phyloP scores from a whole-genome alignment of 352 stramenopile genomes.

The Pythium plurisporium region DNA sequence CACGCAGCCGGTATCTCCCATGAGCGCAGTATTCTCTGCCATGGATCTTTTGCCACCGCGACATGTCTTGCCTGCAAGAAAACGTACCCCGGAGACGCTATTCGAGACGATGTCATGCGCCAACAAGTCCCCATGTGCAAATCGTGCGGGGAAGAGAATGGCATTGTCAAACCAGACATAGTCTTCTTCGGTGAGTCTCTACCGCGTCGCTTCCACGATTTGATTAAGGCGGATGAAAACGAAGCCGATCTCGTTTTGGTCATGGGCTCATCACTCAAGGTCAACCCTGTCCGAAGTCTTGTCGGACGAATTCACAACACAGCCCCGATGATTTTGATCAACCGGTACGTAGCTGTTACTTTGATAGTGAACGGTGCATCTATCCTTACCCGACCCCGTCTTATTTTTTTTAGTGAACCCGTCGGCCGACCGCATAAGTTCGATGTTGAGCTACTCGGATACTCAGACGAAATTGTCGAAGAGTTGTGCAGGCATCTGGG shows the following conservation, averaged over 20 bases:
- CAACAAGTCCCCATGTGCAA: constrained; percentile 78
- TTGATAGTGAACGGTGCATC: no score
- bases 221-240: constrained; percentile 72
- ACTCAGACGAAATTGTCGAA: constrained; percentile 82
- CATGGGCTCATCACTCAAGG: constrained; percentile 98
- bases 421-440: constrained; percentile 80
- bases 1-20: constrained; percentile 88
- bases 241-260: constrained; percentile 96
- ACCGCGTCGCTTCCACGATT: constrained; percentile 85
- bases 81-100: constrained; percentile 77
- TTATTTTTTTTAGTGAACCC: constrained; percentile 43
- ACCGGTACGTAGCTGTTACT: constrained; percentile 60
- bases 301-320: constrained; percentile 78
- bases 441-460: constrained; percentile 79
- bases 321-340: constrained; percentile 83
- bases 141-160: constrained; percentile 61
- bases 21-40: constrained; percentile 90
- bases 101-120: constrained; percentile 78
- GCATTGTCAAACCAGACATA: constrained; percentile 97
- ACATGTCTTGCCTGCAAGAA: constrained; percentile 90
- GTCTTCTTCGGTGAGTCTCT: constrained; percentile 98
- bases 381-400: no score
- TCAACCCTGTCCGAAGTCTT: constrained; percentile 93
- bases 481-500: constrained; percentile 70
- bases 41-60: constrained; percentile 92